Evolutionary conservation across 805 yeast species (phyloP), one percentile per base, ranked within the genome.

Genomic region (Candida railenensis): DNA sequence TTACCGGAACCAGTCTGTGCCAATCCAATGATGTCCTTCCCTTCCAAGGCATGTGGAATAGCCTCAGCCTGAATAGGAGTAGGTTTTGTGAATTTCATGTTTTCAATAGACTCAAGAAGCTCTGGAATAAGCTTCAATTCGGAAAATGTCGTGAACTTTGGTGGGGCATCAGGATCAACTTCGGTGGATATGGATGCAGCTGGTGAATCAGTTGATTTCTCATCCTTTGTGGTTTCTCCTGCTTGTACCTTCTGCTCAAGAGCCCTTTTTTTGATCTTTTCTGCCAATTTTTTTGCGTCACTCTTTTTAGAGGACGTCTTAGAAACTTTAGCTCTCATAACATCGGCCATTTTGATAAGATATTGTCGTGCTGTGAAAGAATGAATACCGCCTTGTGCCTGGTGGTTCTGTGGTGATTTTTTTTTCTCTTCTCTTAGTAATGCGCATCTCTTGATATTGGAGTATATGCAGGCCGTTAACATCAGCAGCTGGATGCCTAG

Each of bases 1-100:
- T 92, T 92, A 53, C 99, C 99, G 3, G 97, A 89, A 39, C 99
- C 99, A 0, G 99, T 92, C 61, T 92, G 97, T 0, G 99, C 99
- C 51, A 92, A 77, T 12, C 99, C 99, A 59, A 92, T 90, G 40
- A 92, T 85, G 68, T 92, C 99, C 53, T 89, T 82, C 3, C 97
- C 97, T 54, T 85, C 81, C 16, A 94, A 68, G 2, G 96, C 97
- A 53, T 87, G 86, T 1, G 98, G 98, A 51, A 92, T 87, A 11
- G 97, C 80, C 65, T 89, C 89, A 5, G 85, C 79, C 69, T 92
- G 99, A 64, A 92, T 94, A 9, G 98, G 96, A 0, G 98, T 91
- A 37, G 99, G 98, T 53, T 77, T 82, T 15, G 80, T 73, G 65
- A 76, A 94, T 47, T 89, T 86, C 69, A 94, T 70, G 28, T 76